Evolutionary conservation across 1,139 yeast genomes (phyloP).

Genomic region (Suzukiozyma palmioleophila): DNA sequence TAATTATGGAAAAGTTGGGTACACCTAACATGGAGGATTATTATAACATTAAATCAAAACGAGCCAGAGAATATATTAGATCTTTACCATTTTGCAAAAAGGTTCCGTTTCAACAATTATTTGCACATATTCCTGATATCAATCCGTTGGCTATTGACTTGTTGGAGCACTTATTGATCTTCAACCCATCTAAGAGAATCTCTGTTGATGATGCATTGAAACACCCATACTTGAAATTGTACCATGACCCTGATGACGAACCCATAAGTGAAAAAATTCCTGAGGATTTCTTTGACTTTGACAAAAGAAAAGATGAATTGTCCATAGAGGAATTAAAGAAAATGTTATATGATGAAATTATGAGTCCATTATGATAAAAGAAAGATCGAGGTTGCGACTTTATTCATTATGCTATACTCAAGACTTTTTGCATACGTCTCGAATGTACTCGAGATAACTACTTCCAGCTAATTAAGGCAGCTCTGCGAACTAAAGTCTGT

Average conservation of each 20-base stretch:
- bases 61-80: conserved; percentile 60
- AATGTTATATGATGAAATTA: conserved; percentile 55
- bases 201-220: conserved; percentile 60
- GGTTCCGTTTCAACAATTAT: conserved; percentile 38
- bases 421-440: too few species aligned
- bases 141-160: conserved; percentile 63
- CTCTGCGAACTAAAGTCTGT: too few species aligned
- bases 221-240: conserved; percentile 61
- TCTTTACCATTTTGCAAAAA: conserved; percentile 53
- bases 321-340: conserved; percentile 44
- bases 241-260: conserved; percentile 72
- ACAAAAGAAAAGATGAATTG: conserved; percentile 49
- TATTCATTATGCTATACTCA: too few species aligned
- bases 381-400: too few species aligned
- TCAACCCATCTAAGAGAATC: conserved; percentile 61
- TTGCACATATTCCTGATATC: conserved; percentile 25
- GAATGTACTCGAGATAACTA: too few species aligned
- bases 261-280: conserved; percentile 58
- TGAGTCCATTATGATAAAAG: conserved; percentile 24
- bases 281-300: conserved; percentile 60
- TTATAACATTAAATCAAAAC: conserved; percentile 49
- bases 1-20: conserved; percentile 60
- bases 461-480: too few species aligned
- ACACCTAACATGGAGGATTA: conserved; percentile 60
- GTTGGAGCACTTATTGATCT: conserved; percentile 53